Evolutionary conservation across 768 basidiomycete genomes (phyloP).

Genomic region (Termitomyces eurrhizus): DNA sequence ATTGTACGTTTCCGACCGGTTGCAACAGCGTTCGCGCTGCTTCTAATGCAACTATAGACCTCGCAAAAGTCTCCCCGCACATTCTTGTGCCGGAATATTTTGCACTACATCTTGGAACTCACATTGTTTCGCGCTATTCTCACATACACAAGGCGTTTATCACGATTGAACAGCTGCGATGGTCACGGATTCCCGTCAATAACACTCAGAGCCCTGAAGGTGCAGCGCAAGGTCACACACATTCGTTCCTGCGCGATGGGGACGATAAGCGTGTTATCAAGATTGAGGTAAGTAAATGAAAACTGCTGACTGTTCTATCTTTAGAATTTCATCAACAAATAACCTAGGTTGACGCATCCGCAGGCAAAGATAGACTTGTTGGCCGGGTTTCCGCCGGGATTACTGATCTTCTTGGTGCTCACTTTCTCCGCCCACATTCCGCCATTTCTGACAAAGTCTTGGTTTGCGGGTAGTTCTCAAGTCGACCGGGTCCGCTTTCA

Average conservation of each 20-base stretch:
- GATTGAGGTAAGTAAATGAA: slow-evolving; percentile 37
- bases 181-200: slow-evolving; percentile 69
- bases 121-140: slow-evolving; percentile 75
- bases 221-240: slow-evolving; percentile 51
- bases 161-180: slow-evolving; percentile 75
- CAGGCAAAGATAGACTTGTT: slow-evolving; percentile 56
- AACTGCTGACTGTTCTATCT: neutral
- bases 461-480: slow-evolving; percentile 66
- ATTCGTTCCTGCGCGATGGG: slow-evolving; percentile 86
- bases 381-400: slow-evolving; percentile 69
- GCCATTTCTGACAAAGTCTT: neutral
- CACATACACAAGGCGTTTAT: slow-evolving; percentile 72
- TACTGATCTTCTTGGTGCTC: slow-evolving; percentile 74
- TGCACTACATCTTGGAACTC: slow-evolving; percentile 80
- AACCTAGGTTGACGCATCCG: slow-evolving; percentile 59
- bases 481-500: slow-evolving; percentile 82
- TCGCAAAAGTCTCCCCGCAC: slow-evolving; percentile 88
- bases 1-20: slow-evolving; percentile 35
- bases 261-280: slow-evolving; percentile 79
- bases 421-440: neutral
- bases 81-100: slow-evolving; percentile 82
- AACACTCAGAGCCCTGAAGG: slow-evolving; percentile 30
- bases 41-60: slow-evolving; percentile 36
- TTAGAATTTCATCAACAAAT: neutral
- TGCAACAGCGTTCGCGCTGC: too few relatives aligned